A percentile compares a stretch with the other conserved stretches of the same genome.
phyloP scores from a whole-genome alignment of 805 yeast species.

The Blastobotrys peoriensis region DNA sequence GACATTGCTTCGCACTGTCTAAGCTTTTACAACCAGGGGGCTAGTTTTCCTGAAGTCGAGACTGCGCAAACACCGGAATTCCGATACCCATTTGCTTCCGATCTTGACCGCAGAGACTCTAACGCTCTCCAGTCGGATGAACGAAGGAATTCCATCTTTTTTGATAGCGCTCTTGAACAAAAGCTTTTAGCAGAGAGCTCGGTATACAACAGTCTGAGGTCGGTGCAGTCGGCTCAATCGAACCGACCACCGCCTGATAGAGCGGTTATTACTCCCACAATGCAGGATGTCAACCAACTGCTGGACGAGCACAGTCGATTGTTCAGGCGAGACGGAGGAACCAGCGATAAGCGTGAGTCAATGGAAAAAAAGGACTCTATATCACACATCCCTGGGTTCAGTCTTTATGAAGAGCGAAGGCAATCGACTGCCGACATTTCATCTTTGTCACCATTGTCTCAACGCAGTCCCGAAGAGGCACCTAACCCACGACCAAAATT shows the following conservation, averaged over 20 bases:
- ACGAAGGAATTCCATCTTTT: neutral
- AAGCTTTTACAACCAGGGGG: constrained; percentile 8
- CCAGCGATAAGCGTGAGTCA: neutral
- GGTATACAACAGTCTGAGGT: neutral
- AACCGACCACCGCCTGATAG: neutral
- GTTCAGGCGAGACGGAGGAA: constrained; percentile 7
- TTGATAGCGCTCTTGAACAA: neutral
- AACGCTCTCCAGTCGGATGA: neutral
- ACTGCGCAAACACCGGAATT: neutral
- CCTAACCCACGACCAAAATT: neutral
- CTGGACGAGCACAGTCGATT: constrained; percentile 14
- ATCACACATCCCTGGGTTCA: constrained; percentile 12
- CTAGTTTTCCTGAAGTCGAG: neutral
- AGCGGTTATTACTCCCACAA: constrained; percentile 7
- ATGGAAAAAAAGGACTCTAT: constrained; percentile 7
- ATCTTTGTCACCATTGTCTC: neutral
- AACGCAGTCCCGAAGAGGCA: neutral
- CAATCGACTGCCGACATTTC: neutral
- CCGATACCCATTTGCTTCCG: neutral
- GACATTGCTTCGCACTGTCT: constrained; percentile 34
- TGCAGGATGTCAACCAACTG: constrained; percentile 9
- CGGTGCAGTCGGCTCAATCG: neutral
- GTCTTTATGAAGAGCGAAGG: constrained; percentile 6
- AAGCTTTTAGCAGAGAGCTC: neutral
- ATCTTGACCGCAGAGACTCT: neutral